Evolutionary conservation across 2,329 filamentous ascomycete genomes (phyloP).

Genomic region (Polychaeton citri): DNA sequence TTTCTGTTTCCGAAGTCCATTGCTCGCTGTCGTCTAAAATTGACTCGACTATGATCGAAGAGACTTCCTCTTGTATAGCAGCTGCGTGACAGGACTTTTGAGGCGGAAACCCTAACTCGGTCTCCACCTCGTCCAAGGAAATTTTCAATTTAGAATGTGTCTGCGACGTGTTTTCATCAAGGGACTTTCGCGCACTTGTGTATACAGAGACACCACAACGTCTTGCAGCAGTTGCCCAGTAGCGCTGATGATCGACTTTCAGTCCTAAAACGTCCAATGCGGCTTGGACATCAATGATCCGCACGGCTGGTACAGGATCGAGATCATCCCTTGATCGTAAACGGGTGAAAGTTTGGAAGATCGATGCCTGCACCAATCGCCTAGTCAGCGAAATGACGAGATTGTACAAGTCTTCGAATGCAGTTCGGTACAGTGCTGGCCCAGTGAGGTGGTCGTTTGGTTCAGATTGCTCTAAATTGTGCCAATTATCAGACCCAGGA

Average conservation of each 20-base stretch:
- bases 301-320: conserved; percentile 12
- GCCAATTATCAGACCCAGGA: conserved; percentile 55
- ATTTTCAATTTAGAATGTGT: conserved; percentile 14
- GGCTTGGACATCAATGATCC: conserved; percentile 36
- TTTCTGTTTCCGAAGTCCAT: conserved; percentile 5
- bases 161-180: conserved; percentile 11
- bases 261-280: conserved; percentile 43
- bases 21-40: conserved; percentile 1
- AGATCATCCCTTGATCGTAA: conserved; percentile 37
- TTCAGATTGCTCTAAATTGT: conserved; percentile 4
- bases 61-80: no score
- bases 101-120: conserved; percentile 23
- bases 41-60: no score
- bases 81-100: no score
- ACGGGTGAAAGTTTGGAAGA: conserved; percentile 60
- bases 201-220: conserved; percentile 40
- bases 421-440: conserved; percentile 61
- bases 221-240: conserved; percentile 40
- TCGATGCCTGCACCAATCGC: conserved; percentile 53
- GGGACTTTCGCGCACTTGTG: conserved; percentile 14
- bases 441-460: not conserved
- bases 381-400: conserved; percentile 55
- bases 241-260: conserved; percentile 30
- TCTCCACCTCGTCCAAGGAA: conserved; percentile 30
- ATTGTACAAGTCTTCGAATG: conserved; percentile 62